A percentile compares a stretch with the other conserved stretches of the same genome.
Evolutionary conservation across 2,329 filamentous ascomycete species (phyloP).

Genomic region (Penicillium sp.): DNA sequence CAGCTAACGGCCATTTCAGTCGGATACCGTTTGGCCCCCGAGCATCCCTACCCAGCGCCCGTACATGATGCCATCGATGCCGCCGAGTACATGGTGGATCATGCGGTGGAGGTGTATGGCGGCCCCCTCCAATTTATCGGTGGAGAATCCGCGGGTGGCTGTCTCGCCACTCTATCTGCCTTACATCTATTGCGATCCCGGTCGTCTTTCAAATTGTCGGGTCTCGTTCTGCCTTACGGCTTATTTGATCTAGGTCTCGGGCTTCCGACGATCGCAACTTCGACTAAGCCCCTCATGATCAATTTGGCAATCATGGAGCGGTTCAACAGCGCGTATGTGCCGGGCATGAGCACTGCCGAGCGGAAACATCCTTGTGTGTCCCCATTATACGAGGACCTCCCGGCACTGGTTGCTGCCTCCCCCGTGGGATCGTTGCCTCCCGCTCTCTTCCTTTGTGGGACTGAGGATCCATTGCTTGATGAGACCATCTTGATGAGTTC

Average conservation of each 20-base stretch:
- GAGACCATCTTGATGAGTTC: conserved; percentile 55
- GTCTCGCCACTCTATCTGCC: neutral
- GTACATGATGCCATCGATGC: neutral
- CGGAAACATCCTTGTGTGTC: neutral
- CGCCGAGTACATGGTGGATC: neutral
- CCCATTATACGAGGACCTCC: neutral
- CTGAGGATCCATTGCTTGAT: conserved; percentile 55
- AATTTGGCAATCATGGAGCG: neutral
- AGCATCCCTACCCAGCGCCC: conserved; percentile 57
- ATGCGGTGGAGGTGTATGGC: neutral
- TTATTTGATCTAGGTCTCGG: neutral
- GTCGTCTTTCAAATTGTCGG: neutral
- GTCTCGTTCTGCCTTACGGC: neutral
- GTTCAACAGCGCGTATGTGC: neutral
- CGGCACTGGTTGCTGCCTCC: neutral
- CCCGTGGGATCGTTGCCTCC: neutral
- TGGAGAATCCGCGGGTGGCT: neutral
- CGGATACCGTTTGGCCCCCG: conserved; percentile 61
- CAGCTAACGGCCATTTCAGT: conserved; percentile 55
- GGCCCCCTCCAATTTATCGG: neutral
- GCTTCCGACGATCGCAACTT: neutral
- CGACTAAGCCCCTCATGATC: neutral
- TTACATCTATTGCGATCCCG: neutral
- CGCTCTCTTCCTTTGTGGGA: conserved; percentile 54
- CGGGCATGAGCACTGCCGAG: neutral